Conservation (phyloP, 352 stramenopile species). For the Sclerospora graminicola region DNA sequence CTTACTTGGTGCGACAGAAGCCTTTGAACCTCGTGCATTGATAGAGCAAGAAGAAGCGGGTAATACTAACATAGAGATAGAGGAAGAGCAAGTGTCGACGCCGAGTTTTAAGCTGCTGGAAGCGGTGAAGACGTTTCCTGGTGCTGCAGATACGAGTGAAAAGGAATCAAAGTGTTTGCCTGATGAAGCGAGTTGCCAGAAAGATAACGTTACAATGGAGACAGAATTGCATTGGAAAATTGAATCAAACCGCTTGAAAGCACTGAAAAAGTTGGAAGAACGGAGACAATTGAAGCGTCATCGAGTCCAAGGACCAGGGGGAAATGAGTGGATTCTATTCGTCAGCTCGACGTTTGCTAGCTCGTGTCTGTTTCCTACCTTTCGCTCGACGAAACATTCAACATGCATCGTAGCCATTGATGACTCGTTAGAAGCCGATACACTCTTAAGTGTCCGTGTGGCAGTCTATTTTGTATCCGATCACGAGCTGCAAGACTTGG, state of each 20-base stretch:
- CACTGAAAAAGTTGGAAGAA: slow-evolving; percentile 46
- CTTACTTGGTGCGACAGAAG: slow-evolving; percentile 8
- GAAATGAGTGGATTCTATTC: slow-evolving; percentile 16
- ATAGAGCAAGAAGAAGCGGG: slow-evolving; percentile 2
- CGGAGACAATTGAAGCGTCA: slow-evolving; percentile 18
- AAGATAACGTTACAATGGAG: slow-evolving; percentile 1
- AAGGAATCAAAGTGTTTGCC: background rate
- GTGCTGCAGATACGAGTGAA: background rate
- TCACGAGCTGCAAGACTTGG: slow-evolving; percentile 15
- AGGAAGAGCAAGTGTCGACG: slow-evolving; percentile 1
- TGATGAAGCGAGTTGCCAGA: background rate
- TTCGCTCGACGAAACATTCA: slow-evolving; percentile 9
- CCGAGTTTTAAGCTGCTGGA: slow-evolving; percentile 18
- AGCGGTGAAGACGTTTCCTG: background rate
- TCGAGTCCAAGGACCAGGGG: slow-evolving; percentile 2
- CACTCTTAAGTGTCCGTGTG: slow-evolving; percentile 31
- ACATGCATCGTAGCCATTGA: slow-evolving; percentile 24
- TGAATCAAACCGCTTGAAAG: slow-evolving; percentile 53
- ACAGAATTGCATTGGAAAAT: slow-evolving; percentile 36
- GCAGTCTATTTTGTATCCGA: slow-evolving; percentile 18
- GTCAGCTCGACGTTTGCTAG: slow-evolving; percentile 23
- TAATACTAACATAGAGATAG: background rate
- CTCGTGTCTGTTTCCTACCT: slow-evolving; percentile 14
- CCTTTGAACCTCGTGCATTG: background rate
- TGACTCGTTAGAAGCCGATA: slow-evolving; percentile 32